phyloP scores from a whole-genome alignment of 805 yeast species.

The Hanseniaspora clermontiae region DNA sequence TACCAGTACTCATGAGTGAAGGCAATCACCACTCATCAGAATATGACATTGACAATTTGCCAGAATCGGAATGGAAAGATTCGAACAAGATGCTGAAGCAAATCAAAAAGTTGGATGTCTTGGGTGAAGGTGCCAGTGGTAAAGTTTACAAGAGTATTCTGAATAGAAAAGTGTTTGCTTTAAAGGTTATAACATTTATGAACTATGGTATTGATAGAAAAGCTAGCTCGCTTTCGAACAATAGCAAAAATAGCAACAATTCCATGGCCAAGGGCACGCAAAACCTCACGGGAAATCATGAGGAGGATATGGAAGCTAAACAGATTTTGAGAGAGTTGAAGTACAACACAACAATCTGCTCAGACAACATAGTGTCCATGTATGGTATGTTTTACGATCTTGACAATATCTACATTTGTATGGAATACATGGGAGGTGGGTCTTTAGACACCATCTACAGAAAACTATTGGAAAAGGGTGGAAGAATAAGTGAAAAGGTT shows the following conservation, averaged over 20 bases:
- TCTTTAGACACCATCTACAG: constrained; percentile 86
- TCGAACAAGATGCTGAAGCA: constrained; percentile 41
- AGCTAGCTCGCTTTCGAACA: background rate
- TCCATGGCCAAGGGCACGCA: constrained; percentile 20
- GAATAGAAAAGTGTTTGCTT: constrained; percentile 57
- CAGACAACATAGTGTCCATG: constrained; percentile 78
- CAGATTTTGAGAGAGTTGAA: constrained; percentile 86
- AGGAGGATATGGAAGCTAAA: constrained; percentile 63
- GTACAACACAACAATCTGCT: constrained; percentile 63
- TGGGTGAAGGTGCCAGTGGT: constrained; percentile 96
- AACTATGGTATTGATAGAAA: constrained; percentile 27
- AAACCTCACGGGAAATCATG: background rate
- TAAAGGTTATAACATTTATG: constrained; percentile 38
- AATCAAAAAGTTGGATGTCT: constrained; percentile 52
- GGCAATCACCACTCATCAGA: background rate
- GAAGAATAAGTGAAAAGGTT: constrained; percentile 84
- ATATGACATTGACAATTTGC: constrained; percentile 40
- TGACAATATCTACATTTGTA: constrained; percentile 79
- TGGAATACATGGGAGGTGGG: constrained; percentile 95
- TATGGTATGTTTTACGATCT: constrained; percentile 81
- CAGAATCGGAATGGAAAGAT: constrained; percentile 63
- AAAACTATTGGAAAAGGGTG: constrained; percentile 57
- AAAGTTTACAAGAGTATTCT: constrained; percentile 70
- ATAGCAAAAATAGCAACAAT: constrained; percentile 2
- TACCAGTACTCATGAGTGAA: background rate